Conservation (phyloP, 495 filamentous ascomycete genomes). For the Penicillium diatomitis region DNA sequence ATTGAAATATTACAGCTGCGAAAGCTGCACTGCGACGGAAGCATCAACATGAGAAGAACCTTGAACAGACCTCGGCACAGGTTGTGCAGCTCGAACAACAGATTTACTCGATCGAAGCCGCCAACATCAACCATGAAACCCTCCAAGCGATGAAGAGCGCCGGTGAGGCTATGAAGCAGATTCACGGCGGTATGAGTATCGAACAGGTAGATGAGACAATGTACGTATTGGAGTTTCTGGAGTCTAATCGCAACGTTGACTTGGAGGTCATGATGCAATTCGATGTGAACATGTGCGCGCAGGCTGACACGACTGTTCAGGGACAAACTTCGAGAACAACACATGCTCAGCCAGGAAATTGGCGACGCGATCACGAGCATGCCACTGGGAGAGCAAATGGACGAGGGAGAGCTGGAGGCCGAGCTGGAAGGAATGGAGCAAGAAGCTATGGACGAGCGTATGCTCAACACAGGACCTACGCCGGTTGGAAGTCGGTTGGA, state of each 20-base stretch:
- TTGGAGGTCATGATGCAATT: background rate
- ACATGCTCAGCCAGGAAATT: constrained; percentile 88
- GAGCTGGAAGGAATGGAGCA: constrained; percentile 74
- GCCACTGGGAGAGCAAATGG: constrained; percentile 59
- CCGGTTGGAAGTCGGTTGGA: constrained; percentile 63
- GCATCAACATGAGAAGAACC: constrained; percentile 82
- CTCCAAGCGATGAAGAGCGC: constrained; percentile 89
- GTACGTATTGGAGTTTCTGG: constrained; percentile 45
- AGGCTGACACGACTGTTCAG: constrained; percentile 32
- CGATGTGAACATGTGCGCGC: background rate
- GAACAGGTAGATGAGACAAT: constrained; percentile 93
- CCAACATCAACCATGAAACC: constrained; percentile 97
- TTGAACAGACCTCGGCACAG: constrained; percentile 82
- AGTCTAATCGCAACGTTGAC: background rate
- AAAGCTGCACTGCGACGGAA: constrained; percentile 89
- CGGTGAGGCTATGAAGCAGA: constrained; percentile 77
- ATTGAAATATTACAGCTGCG: constrained; percentile 51
- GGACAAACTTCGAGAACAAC: constrained; percentile 89
- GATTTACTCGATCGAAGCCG: constrained; percentile 92
- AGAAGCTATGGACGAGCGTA: constrained; percentile 82
- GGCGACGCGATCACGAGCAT: constrained; percentile 68
- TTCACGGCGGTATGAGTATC: constrained; percentile 81
- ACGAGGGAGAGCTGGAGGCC: constrained; percentile 78
- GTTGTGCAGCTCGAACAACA: constrained; percentile 89
- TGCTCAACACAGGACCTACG: constrained; percentile 79